Evolutionary conservation across 139 green algal genomes (phyloP).

Genomic region (Dunaliella sp.): DNA sequence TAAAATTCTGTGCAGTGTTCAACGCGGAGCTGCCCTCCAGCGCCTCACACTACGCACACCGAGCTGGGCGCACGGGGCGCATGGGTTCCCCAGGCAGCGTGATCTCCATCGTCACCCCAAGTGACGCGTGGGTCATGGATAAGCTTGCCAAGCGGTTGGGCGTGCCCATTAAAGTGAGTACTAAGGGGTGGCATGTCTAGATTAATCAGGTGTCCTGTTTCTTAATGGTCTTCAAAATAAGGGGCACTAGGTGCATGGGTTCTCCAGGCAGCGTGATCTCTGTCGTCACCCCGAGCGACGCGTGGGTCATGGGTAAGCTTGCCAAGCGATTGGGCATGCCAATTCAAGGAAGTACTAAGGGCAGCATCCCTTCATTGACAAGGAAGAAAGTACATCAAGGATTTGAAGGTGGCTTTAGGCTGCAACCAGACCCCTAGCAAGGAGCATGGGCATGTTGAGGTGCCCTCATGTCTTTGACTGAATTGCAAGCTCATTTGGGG

Average conservation of each 20-base stretch:
- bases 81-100: constrained; percentile 69
- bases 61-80: constrained; percentile 81
- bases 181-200: background rate
- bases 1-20: constrained; percentile 75
- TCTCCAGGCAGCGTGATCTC: constrained; percentile 70
- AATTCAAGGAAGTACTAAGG: no score
- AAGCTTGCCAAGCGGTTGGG: constrained; percentile 63
- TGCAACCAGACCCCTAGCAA: no score
- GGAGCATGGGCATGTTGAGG: no score
- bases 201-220: background rate
- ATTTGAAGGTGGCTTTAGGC: no score
- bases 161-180: constrained; percentile 53
- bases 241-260: constrained; percentile 76
- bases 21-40: constrained; percentile 87
- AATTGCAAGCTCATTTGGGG: no score
- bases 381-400: no score
- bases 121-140: constrained; percentile 74
- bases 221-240: no score
- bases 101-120: constrained; percentile 59
- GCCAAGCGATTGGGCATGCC: constrained; percentile 51
- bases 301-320: constrained; percentile 79
- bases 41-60: constrained; percentile 83
- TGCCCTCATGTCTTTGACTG: no score
- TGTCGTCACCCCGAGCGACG: constrained; percentile 58
- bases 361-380: no score